Percentiles rank a stretch among this genome's conserved stretches.
phyloP scores from a whole-genome alignment of 305 asterid genomes.

The Galium porrigens region DNA sequence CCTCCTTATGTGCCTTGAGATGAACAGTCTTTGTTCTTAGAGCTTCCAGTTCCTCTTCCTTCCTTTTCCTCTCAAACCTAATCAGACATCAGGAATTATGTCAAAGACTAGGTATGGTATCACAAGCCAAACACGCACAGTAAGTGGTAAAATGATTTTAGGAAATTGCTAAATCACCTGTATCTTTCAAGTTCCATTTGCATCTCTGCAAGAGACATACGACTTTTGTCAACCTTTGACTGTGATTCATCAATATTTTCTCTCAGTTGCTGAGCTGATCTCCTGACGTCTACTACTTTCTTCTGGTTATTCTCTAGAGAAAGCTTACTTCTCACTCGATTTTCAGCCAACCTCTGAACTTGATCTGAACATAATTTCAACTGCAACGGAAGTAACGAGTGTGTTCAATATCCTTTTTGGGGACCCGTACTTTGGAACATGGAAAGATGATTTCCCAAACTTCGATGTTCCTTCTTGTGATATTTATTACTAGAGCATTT shows the following conservation, averaged over 20 bases:
- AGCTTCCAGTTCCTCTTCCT: conserved; percentile 68
- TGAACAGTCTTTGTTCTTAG: conserved; percentile 48
- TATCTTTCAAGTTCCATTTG: conserved; percentile 81
- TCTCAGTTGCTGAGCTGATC: conserved; percentile 40
- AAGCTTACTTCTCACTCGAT: conserved; percentile 38
- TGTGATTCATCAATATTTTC: conserved; percentile 57
- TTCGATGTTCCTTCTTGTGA: neutral
- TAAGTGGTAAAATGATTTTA: conserved; percentile 2
- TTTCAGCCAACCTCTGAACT: conserved; percentile 56
- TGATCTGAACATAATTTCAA: conserved; percentile 58
- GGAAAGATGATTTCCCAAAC: neutral
- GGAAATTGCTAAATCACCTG: conserved; percentile 34
- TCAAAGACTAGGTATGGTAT: conserved; percentile 9
- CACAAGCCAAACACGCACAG: conserved; percentile 3
- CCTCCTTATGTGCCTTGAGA: conserved; percentile 43
- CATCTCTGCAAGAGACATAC: conserved; percentile 47
- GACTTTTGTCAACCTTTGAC: conserved; percentile 45
- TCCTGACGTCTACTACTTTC: conserved; percentile 42
- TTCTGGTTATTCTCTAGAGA: conserved; percentile 49
- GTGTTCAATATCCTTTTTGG: neutral
- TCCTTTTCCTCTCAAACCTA: conserved; percentile 77
- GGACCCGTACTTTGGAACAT: neutral
- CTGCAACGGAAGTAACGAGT: conserved; percentile 35
- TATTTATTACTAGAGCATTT: neutral
- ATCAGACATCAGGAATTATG: neutral